These are phyloP conservation scores for Dictyostelium capitatum DNA, from an alignment of 78 protist genomes.

Conservation along the genomic window DNA sequence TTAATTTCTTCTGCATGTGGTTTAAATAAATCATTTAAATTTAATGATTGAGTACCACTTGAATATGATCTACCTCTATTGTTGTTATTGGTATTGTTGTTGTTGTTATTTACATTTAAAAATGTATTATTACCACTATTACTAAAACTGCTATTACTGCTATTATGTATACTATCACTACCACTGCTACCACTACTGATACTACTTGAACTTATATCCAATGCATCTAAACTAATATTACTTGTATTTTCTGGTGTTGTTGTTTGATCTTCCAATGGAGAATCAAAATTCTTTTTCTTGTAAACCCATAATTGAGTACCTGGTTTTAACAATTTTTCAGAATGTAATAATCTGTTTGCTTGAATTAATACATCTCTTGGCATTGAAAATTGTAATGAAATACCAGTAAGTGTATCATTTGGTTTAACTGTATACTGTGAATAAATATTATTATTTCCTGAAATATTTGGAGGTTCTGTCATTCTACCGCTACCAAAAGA, in stretches of 20 bases:
- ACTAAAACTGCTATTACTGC: not conserved
- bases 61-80: not conserved
- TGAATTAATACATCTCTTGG: constrained; percentile 64
- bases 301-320: constrained; percentile 64
- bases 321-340: constrained; percentile 52
- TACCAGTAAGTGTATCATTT: constrained; percentile 75
- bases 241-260: not conserved
- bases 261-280: not conserved
- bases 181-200: not conserved
- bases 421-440: constrained; percentile 57
- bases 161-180: not conserved
- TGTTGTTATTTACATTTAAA: not conserved
- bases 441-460: constrained; percentile 1
- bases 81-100: not conserved
- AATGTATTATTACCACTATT: not conserved
- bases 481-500: not conserved
- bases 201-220: not conserved
- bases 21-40: constrained; percentile 51
- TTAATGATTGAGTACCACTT: not conserved
- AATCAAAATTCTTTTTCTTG: not conserved
- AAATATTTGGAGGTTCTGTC: constrained; percentile 39
- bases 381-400: constrained; percentile 60
- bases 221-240: not conserved
- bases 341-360: constrained; percentile 48
- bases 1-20: constrained; percentile 52